Conservation (phyloP, 139 green algal species). For the Chlamydomonas sp. region DNA sequence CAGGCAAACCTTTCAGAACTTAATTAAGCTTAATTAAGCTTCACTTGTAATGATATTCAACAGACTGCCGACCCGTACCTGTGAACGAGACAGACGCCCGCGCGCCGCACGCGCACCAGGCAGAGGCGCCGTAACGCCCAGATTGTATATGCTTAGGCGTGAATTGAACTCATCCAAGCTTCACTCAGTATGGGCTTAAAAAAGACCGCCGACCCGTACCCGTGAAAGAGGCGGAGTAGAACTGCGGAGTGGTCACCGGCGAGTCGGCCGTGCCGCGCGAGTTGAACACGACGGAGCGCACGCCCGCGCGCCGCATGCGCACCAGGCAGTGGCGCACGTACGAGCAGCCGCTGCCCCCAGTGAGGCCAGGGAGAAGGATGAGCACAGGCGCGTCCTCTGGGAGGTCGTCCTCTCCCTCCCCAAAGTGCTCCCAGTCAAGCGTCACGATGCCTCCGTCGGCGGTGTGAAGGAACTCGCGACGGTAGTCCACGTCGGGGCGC, state of each 20-base stretch:
- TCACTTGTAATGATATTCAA: too few relatives aligned
- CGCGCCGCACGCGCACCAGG: too few relatives aligned
- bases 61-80: too few relatives aligned
- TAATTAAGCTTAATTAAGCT: too few relatives aligned
- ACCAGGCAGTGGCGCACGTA: slow-evolving; percentile 67
- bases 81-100: too few relatives aligned
- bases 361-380: slow-evolving; percentile 87
- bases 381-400: slow-evolving; percentile 59
- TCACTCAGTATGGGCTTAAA: too few relatives aligned
- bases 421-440: slow-evolving; percentile 68
- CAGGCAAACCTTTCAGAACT: too few relatives aligned
- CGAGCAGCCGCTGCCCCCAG: slow-evolving; percentile 76
- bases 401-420: neutral
- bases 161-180: too few relatives aligned
- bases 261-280: slow-evolving; percentile 72
- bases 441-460: slow-evolving; percentile 77
- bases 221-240: slow-evolving; percentile 92
- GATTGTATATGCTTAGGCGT: too few relatives aligned
- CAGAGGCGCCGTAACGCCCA: too few relatives aligned
- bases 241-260: slow-evolving; percentile 84
- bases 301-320: slow-evolving; percentile 11
- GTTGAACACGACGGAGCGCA: slow-evolving; percentile 80
- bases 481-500: slow-evolving; percentile 46
- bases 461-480: slow-evolving; percentile 59
- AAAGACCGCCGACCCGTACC: too few relatives aligned